Conservation (phyloP, 352 stramenopile species). For the Blastocystis sp. region DNA sequence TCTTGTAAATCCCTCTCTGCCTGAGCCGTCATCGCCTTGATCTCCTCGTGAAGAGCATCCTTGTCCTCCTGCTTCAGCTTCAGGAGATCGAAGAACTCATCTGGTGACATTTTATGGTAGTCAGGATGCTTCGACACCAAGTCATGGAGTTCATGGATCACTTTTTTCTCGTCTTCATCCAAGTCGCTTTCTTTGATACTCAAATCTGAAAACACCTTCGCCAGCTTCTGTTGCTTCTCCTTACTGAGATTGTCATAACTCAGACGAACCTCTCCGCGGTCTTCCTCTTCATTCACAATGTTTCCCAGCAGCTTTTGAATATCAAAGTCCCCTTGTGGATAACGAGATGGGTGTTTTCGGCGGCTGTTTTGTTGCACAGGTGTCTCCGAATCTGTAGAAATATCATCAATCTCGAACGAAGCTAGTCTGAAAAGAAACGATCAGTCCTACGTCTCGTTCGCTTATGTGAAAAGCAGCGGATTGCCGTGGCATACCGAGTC, state of each 20-base stretch:
- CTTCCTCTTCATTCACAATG: not conserved
- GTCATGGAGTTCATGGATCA: not conserved
- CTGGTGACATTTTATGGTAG: conserved; percentile 3
- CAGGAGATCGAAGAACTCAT: not conserved
- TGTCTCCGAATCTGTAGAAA: too few relatives aligned
- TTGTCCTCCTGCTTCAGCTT: conserved; percentile 11
- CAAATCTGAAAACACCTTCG: conserved; percentile 1
- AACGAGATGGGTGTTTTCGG: too few relatives aligned
- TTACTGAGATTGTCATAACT: not conserved
- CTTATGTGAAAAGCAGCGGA: too few relatives aligned
- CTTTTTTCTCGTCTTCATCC: not conserved
- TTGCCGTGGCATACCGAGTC: too few relatives aligned
- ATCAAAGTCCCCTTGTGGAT: not conserved
- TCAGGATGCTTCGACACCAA: not conserved
- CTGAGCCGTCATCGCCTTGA: not conserved
- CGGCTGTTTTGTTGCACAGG: too few relatives aligned
- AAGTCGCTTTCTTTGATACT: not conserved
- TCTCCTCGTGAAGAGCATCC: not conserved
- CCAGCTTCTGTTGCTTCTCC: not conserved
- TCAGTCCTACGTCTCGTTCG: too few relatives aligned
- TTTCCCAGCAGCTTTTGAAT: not conserved
- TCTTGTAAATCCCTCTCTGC: not conserved
- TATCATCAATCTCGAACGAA: too few relatives aligned
- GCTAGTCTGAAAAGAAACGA: too few relatives aligned
- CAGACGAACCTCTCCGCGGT: not conserved